Evolutionary conservation across 306 rosid genomes (phyloP).

Genomic region (Trifolium repens): DNA sequence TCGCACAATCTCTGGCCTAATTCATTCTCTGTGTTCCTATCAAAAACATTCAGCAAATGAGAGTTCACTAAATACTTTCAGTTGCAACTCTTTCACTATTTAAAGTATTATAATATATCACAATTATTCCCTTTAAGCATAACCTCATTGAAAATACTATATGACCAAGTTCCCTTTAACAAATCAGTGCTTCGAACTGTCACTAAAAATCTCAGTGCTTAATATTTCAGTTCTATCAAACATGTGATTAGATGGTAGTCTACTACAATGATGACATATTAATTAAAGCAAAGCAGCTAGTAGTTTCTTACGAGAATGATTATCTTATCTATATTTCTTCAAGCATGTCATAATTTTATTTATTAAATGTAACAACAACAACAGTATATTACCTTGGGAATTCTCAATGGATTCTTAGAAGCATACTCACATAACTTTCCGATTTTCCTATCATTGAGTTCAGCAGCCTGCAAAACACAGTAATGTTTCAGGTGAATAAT

Average conservation of each 20-base stretch:
- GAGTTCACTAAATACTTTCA: conserved; percentile 18
- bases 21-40: too few species aligned
- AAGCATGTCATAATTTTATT: conserved; percentile 30
- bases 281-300: conserved; percentile 5
- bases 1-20: too few species aligned
- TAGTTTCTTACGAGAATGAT: conserved; percentile 30
- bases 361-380: conserved; percentile 25
- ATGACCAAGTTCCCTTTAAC: conserved; percentile 23
- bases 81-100: conserved; percentile 5
- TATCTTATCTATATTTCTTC: conserved; percentile 21
- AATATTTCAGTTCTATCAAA: conserved; percentile 12
- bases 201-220: neutral
- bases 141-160: conserved; percentile 26
- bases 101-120: conserved; percentile 17
- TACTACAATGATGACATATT: conserved; percentile 16
- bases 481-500: conserved; percentile 27
- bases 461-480: conserved; percentile 51
- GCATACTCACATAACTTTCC: conserved; percentile 61
- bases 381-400: conserved; percentile 53
- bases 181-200: conserved; percentile 23
- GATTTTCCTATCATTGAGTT: conserved; percentile 56
- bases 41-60: conserved; percentile 12
- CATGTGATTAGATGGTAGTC: conserved; percentile 30
- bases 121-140: conserved; percentile 2
- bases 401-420: conserved; percentile 54